phyloP scores from a whole-genome alignment of 345 rosid genomes.

The Populus ilicifolia region DNA sequence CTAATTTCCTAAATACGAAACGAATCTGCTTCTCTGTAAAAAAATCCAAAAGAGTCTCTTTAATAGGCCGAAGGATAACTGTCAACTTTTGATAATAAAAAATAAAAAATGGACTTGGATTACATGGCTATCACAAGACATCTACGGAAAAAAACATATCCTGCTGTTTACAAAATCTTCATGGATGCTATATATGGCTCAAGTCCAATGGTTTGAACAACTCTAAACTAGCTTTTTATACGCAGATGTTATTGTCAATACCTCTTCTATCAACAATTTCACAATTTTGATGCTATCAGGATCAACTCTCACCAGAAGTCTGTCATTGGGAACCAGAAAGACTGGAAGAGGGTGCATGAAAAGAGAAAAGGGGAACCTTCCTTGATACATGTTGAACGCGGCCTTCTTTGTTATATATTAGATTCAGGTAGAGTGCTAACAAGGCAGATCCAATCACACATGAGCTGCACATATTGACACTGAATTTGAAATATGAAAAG shows the following conservation, averaged over 20 bases:
- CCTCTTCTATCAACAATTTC: neutral
- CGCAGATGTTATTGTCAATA: conserved; percentile 1
- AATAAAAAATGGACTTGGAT: neutral
- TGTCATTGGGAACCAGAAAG: neutral
- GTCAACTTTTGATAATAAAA: neutral
- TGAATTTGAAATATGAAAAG: neutral
- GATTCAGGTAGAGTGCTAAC: neutral
- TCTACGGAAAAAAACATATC: neutral
- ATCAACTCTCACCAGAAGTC: neutral
- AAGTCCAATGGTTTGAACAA: neutral
- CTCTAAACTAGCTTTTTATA: neutral
- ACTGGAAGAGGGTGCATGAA: conserved; percentile 6
- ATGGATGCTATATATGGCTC: neutral
- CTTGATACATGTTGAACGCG: neutral
- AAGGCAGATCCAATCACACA: conserved; percentile 23
- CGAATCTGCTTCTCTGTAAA: neutral
- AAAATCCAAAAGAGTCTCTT: neutral
- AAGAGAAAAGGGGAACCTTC: neutral
- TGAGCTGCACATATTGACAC: conserved; percentile 44
- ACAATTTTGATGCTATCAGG: neutral
- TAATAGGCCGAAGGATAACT: neutral
- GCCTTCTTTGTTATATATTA: neutral
- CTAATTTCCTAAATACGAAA: neutral
- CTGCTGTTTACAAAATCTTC: conserved; percentile 1
- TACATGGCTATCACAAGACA: conserved; percentile 1